These are phyloP conservation scores for Marasmius tenuissimus DNA, from an alignment of 1,284 basidiomycete genomes.

Conservation along the genomic window DNA sequence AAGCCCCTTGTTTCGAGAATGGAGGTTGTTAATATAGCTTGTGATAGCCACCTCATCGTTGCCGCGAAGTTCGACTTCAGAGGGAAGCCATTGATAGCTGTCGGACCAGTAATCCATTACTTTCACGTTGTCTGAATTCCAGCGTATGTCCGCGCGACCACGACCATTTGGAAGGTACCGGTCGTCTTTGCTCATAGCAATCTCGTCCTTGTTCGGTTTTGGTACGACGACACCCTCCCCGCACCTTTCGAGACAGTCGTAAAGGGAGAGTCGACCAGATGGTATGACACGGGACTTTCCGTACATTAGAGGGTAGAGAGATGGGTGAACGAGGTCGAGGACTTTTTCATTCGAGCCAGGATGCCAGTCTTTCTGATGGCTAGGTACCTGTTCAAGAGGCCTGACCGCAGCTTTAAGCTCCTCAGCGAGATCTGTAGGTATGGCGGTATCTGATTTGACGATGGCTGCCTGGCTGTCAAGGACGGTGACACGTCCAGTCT, in stretches of 20 bases:
- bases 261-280: constrained; percentile 30
- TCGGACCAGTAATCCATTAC: constrained; percentile 13
- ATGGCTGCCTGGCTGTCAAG: not conserved
- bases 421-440: constrained; percentile 16
- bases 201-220: not conserved
- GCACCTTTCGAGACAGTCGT: not conserved
- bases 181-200: not conserved
- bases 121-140: not conserved
- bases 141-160: not conserved
- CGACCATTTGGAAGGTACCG: not conserved
- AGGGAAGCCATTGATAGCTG: constrained; percentile 39
- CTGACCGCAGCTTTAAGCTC: constrained; percentile 22
- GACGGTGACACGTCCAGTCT: not conserved
- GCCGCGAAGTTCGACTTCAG: constrained; percentile 26
- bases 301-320: constrained; percentile 26
- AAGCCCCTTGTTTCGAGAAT: constrained; percentile 27
- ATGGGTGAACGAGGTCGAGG: constrained; percentile 32
- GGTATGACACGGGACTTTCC: constrained; percentile 34
- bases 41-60: constrained; percentile 16
- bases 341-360: constrained; percentile 42
- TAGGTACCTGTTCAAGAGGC: constrained; percentile 37
- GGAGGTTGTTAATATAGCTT: constrained; percentile 37
- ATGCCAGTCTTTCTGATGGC: constrained; percentile 44
- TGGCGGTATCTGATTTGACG: constrained; percentile 17
- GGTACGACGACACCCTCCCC: not conserved